Percentiles rank a stretch among this genome's conserved stretches.
Conservation (phyloP, 139 green algal genomes). For the Tetraselmis chui region DNA sequence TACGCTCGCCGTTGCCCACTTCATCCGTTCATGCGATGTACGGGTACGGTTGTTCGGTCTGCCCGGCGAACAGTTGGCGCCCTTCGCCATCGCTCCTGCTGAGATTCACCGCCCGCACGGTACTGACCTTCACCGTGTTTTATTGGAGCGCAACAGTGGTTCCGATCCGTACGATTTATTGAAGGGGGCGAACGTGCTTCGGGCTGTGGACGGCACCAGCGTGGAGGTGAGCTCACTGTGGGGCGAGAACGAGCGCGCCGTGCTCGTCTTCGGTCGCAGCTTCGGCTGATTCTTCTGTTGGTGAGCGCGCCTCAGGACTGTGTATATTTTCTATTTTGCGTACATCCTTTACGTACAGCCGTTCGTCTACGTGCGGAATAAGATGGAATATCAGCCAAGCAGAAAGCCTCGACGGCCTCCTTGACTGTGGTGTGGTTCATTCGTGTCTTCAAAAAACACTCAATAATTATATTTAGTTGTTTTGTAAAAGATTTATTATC, state of each 20-base stretch:
- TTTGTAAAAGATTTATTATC: background rate
- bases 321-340: background rate
- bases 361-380: background rate
- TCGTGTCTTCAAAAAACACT: background rate
- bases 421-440: background rate
- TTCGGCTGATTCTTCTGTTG: slow-evolving; percentile 49
- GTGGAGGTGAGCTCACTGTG: slow-evolving; percentile 14
- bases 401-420: too few species aligned
- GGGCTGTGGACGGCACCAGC: background rate
- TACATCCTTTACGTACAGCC: background rate
- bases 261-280: slow-evolving; percentile 29
- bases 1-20: too few species aligned
- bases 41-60: too few species aligned
- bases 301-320: slow-evolving; percentile 3
- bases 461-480: background rate
- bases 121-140: too few species aligned
- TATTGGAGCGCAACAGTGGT: too few species aligned
- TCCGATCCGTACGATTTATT: background rate
- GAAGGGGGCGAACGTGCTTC: background rate
- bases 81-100: too few species aligned
- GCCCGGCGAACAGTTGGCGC: too few species aligned
- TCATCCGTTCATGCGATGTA: too few species aligned
- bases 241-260: slow-evolving; percentile 18
- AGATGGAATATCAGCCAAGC: too few species aligned
- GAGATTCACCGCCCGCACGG: too few species aligned